Base-by-base conservation (phyloP, 768 basidiomycete genomes). In the Lactifluus echinatus region DNA sequence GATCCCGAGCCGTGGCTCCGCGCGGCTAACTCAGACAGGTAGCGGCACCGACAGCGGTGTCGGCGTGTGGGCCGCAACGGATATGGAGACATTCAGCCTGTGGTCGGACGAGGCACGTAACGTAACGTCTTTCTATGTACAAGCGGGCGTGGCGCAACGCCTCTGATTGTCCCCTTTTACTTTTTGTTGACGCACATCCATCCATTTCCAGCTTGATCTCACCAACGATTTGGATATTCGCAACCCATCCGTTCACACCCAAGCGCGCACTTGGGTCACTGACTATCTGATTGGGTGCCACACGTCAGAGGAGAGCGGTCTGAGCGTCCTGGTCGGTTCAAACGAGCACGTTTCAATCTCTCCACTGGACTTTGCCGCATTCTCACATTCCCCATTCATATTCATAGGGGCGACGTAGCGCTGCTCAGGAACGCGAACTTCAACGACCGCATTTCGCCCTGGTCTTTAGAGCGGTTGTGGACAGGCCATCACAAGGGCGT, bases 51-150 rank as follows among this genome's bases (percentile, higher is more conserved):
- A n/a, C n/a, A n/a, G n/a, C n/a, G n/a, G n/a, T n/a, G n/a, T n/a
- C n/a, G n/a, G 68, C 45, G 74, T 93, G 8, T 96, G 93, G 92
- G 87, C 85, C 23, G 79, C 82, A 11, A 93, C 90, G 62, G 94
- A 96, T 71, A 96, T 96, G 93, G 93, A 97, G 70, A 92, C 89
- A 0, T 87, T 94, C 63, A 87, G 87, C 55, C 76, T 81, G 14
- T 97, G 93, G 94, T 80, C 84, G 26, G 70, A 70, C 46, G 87
- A 91, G 71, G 89, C 85, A 57, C 29, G 68, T 58, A 23, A 7
- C 3, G 1, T 8, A 17, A 11, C 28, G 29, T 14, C 12, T 6
- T 19, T 4, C n/a, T 1, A 37, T 17, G 2, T 37, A 11, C 8
- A 7, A 7, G 31, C 31, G 8, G 31, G 31, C 8, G 31, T 11